phyloP scores from a whole-genome alignment of 257 asterid species.

The Mentha longifolia region DNA sequence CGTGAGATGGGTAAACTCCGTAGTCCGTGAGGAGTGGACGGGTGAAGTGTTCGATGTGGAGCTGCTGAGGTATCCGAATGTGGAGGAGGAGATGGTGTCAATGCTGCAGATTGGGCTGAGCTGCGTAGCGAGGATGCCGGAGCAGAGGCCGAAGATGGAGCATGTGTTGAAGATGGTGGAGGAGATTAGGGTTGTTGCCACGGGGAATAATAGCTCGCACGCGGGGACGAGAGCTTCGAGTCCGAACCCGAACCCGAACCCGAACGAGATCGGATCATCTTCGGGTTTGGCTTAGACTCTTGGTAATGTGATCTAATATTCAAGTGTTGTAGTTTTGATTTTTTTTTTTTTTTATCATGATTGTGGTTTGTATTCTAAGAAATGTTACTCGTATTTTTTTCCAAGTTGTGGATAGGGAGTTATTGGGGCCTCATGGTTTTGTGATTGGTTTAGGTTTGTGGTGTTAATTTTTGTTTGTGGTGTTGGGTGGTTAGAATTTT shows the following conservation, averaged over 20 bases:
- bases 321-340: neutral
- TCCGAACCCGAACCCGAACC: slow-evolving; percentile 33
- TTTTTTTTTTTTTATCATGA: slow-evolving; percentile 1
- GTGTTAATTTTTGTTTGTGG: slow-evolving; percentile 28
- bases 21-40: slow-evolving; percentile 79
- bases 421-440: slow-evolving; percentile 24
- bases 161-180: slow-evolving; percentile 67
- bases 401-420: slow-evolving; percentile 17
- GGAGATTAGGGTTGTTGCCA: slow-evolving; percentile 46
- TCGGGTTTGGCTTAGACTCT: slow-evolving; percentile 27
- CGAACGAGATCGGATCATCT: slow-evolving; percentile 40
- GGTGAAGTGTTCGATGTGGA: slow-evolving; percentile 77
- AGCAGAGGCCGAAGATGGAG: slow-evolving; percentile 60
- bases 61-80: slow-evolving; percentile 60
- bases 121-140: slow-evolving; percentile 63
- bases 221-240: slow-evolving; percentile 43
- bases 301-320: slow-evolving; percentile 13
- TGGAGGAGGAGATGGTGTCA: slow-evolving; percentile 75
- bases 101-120: slow-evolving; percentile 67
- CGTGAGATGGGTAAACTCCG: slow-evolving; percentile 75
- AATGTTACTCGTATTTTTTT: slow-evolving; percentile 48
- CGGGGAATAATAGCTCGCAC: slow-evolving; percentile 38
- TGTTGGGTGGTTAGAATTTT: slow-evolving; percentile 12
- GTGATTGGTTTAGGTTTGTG: slow-evolving; percentile 21
- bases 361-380: neutral